Evolutionary conservation across 208 protist species (phyloP), one percentile per base, ranked within the genome.

Genomic region (Acanthamoeba royreba): DNA sequence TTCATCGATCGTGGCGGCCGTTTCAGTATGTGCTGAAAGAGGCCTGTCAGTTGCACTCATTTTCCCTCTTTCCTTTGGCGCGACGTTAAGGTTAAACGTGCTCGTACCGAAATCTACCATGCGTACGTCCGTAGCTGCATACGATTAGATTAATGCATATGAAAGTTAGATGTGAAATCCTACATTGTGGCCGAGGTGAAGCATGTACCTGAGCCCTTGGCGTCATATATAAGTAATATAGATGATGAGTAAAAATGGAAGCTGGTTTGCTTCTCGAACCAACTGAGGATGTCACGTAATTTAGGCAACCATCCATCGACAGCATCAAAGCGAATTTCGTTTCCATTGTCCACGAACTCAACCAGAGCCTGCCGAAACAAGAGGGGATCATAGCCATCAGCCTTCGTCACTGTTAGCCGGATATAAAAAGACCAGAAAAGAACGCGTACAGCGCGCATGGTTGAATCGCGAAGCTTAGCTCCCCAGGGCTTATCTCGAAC

Each of bases 181-280:
- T n/a, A n/a, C n/a, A n/a, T n/a, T n/a, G n/a, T n/a, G n/a, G n/a
- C n/a, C n/a, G n/a, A n/a, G n/a, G n/a, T n/a, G n/a, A 22, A 40
- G 35, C n/a, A 28, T 15, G 31, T 43, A 43, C 35, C 72, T 11
- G 72, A 25, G 86, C 28, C 53, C 52, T 42, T 52, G 61, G 33
- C 89, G 42, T 93, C 89, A 46, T 93, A 93, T 15, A 93, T 83
- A 4, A 93, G 61, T 3, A 93, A 63, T 46, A 93, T 28, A 4
- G 89, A 93, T 22, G 40, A 61, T 11, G 61, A 85, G 66, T 93
- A 93, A 38, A 93, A 93, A 40, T 77, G 89, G 46, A 63, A 83
- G 42, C 28, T 28, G 63, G 31, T 69, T 46, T 93, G 89, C 19
- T 31, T n/a, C 89, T 83, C 53, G 42, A 83, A 77, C 89, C 89